phyloP scores from a whole-genome alignment of 208 protist genomes.

The Trypanosoma scelopori region DNA sequence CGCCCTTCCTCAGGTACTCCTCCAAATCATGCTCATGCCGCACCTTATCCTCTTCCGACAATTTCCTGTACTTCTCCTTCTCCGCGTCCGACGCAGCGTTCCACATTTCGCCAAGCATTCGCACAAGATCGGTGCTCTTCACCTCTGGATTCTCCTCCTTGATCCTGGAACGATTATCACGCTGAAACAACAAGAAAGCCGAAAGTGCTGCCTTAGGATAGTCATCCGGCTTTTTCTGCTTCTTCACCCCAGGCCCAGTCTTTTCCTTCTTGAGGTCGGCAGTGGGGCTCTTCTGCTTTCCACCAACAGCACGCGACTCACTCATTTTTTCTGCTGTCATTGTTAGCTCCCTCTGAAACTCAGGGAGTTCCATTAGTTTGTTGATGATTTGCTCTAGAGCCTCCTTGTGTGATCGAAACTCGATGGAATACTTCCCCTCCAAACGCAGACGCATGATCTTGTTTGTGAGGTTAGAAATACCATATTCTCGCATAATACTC shows the following conservation, averaged over 20 bases:
- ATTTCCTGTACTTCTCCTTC: constrained; percentile 73
- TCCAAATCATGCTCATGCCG: constrained; percentile 74
- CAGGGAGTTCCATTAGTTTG: constrained; percentile 53
- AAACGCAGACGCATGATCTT: constrained; percentile 57
- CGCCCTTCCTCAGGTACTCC: constrained; percentile 66
- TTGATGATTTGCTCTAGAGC: constrained; percentile 40
- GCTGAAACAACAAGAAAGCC: constrained; percentile 76
- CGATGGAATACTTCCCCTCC: constrained; percentile 74
- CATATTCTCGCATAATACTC: constrained; percentile 68
- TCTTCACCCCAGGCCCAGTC: constrained; percentile 26
- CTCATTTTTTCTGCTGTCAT: constrained; percentile 53
- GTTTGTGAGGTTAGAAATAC: constrained; percentile 56
- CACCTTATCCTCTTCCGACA: constrained; percentile 81
- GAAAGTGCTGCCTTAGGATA: constrained; percentile 81
- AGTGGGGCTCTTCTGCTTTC: constrained; percentile 39
- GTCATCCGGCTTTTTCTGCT: constrained; percentile 74
- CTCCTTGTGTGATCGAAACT: constrained; percentile 48
- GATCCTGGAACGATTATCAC: constrained; percentile 66
- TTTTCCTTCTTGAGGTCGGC: constrained; percentile 36
- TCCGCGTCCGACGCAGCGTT: constrained; percentile 46
- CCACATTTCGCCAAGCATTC: constrained; percentile 70
- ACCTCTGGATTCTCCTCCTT: constrained; percentile 70
- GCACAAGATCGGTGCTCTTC: constrained; percentile 69
- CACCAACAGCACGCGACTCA: constrained; percentile 30
- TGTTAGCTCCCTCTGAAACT: constrained; percentile 70